These are phyloP conservation scores for Coniochaeta pulveracea DNA, from an alignment of 2,329 filamentous ascomycete genomes.

Conservation along the genomic window DNA sequence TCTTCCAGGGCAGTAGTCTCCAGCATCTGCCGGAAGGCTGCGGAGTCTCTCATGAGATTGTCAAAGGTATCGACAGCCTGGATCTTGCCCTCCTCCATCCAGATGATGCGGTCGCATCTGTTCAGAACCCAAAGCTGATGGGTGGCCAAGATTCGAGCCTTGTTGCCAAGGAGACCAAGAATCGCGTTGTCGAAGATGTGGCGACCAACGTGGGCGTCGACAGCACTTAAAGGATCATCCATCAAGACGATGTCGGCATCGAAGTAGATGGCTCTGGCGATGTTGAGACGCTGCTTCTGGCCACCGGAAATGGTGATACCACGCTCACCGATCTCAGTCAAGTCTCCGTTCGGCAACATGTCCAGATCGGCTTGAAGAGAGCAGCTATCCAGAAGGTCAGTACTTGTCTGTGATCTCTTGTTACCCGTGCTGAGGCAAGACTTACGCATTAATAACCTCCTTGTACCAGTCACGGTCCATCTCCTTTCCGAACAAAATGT, in stretches of 20 bases:
- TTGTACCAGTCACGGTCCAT: constrained; percentile 71
- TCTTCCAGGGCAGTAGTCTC: constrained; percentile 68
- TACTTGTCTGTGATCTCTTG: background rate
- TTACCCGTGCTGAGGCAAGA: constrained; percentile 14
- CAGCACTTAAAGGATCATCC: constrained; percentile 59
- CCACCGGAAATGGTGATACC: constrained; percentile 93
- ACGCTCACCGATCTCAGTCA: constrained; percentile 88
- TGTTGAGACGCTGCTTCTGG: constrained; percentile 91
- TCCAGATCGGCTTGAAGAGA: constrained; percentile 77
- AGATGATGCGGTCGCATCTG: constrained; percentile 83
- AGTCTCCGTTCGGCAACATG: constrained; percentile 82
- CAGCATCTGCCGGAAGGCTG: constrained; percentile 75
- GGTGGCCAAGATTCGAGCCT: constrained; percentile 83
- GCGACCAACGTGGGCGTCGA: constrained; percentile 58
- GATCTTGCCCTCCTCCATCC: constrained; percentile 81
- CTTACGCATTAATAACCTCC: constrained; percentile 65
- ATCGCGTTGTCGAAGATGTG: constrained; percentile 93
- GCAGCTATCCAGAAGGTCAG: constrained; percentile 40
- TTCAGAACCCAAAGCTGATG: constrained; percentile 90
- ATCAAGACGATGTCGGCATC: constrained; percentile 56
- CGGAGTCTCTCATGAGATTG: constrained; percentile 70
- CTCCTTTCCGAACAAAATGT: constrained; percentile 81
- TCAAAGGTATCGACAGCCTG: constrained; percentile 81
- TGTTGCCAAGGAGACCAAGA: constrained; percentile 74
- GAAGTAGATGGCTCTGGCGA: constrained; percentile 70